phyloP scores from a whole-genome alignment of 2,329 filamentous ascomycete genomes.

The Orbilia brochopaga region DNA sequence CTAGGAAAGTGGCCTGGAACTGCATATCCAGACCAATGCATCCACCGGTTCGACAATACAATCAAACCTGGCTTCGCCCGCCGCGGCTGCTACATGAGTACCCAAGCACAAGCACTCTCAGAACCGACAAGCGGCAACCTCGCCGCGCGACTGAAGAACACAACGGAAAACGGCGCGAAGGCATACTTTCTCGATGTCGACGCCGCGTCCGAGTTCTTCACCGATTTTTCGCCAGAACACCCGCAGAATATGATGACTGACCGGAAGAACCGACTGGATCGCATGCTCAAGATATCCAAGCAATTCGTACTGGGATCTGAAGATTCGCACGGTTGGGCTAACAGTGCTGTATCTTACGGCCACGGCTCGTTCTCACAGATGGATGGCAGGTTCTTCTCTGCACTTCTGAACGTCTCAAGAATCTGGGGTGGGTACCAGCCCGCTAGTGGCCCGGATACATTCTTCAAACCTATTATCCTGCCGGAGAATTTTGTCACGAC shows the following conservation, averaged over 20 bases:
- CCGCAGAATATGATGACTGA: constrained; percentile 13
- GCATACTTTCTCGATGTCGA: constrained; percentile 33
- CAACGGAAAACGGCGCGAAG: constrained; percentile 9
- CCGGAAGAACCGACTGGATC: constrained; percentile 17
- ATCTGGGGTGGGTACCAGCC: constrained; percentile 17
- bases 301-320: constrained; percentile 20
- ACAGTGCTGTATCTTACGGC: constrained; percentile 14
- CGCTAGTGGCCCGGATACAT: neutral
- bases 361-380: constrained; percentile 10
- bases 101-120: constrained; percentile 18
- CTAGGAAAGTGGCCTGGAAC: constrained; percentile 13
- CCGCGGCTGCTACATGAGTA: constrained; percentile 30
- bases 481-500: constrained; percentile 20
- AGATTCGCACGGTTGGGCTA: constrained; percentile 23
- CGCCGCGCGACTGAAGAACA: constrained; percentile 3
- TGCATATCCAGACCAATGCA: constrained; percentile 24
- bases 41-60: neutral
- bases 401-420: neutral
- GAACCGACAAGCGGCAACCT: constrained; percentile 14
- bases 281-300: constrained; percentile 18
- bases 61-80: constrained; percentile 7
- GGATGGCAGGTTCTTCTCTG: constrained; percentile 3
- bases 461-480: constrained; percentile 17
- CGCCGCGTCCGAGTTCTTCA: constrained; percentile 17
- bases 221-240: constrained; percentile 14